phyloP scores from a whole-genome alignment of 495 filamentous ascomycete genomes.

The Collariella sp. region DNA sequence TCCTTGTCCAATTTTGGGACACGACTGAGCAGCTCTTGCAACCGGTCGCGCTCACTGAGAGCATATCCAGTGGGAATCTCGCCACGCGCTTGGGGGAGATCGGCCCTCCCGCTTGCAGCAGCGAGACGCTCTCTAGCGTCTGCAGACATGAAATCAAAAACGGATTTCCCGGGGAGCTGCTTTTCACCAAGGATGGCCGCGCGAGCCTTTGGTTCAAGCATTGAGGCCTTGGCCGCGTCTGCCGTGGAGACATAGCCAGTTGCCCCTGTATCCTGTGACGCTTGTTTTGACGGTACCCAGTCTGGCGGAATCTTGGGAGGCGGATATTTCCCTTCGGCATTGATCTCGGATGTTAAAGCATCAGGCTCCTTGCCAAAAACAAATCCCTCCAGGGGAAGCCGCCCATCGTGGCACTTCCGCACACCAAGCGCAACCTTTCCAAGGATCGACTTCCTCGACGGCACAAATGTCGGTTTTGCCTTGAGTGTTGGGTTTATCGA shows the following conservation, averaged over 20 bases:
- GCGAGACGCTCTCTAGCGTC: constrained; percentile 70
- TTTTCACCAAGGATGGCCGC: constrained; percentile 77
- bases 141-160: constrained; percentile 88
- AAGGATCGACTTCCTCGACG: constrained; percentile 55
- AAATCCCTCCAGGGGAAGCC: constrained; percentile 79
- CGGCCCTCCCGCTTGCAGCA: constrained; percentile 60
- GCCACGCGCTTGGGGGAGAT: constrained; percentile 68
- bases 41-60: constrained; percentile 49
- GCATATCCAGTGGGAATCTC: constrained; percentile 63
- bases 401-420: constrained; percentile 81
- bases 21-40: constrained; percentile 48
- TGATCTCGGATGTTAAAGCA: constrained; percentile 44
- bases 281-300: constrained; percentile 65
- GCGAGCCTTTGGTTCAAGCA: constrained; percentile 67
- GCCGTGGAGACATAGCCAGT: constrained; percentile 57
- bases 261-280: constrained; percentile 26
- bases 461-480: constrained; percentile 66
- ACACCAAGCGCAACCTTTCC: constrained; percentile 49
- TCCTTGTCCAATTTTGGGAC: constrained; percentile 68
- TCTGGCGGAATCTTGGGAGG: constrained; percentile 66
- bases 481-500: constrained; percentile 54
- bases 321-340: constrained; percentile 54
- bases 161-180: constrained; percentile 79
- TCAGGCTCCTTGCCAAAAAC: constrained; percentile 54
- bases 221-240: constrained; percentile 65